phyloP scores from a whole-genome alignment of 306 rosid genomes.

The Boehmeria nivea region DNA sequence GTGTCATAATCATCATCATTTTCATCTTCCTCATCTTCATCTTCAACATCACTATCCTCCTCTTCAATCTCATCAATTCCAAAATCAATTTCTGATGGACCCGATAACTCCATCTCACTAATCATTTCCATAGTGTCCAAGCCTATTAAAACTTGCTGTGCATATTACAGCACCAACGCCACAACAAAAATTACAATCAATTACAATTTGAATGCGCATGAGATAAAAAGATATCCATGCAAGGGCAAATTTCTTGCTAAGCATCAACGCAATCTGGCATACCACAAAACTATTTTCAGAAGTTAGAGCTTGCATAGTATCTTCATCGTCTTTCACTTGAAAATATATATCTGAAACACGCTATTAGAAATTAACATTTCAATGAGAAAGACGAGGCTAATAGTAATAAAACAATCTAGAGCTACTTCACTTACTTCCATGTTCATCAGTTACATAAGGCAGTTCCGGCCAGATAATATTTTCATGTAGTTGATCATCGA shows the following conservation, averaged over 20 bases:
- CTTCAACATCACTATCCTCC: conserved; percentile 49
- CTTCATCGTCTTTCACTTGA: conserved; percentile 73
- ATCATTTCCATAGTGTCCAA: conserved; percentile 83
- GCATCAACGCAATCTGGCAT: conserved; percentile 23
- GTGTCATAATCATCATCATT: conserved; percentile 54
- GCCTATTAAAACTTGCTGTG: conserved; percentile 96
- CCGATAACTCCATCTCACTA: conserved; percentile 68
- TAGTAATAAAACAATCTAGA: conserved; percentile 20
- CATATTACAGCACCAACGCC: conserved; percentile 18
- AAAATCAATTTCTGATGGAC: conserved; percentile 77
- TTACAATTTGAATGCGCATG: background rate
- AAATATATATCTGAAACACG: conserved; percentile 73
- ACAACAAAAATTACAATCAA: conserved; percentile 3
- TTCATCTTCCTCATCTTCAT: conserved; percentile 36
- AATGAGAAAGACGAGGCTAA: conserved; percentile 17
- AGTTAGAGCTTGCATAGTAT: conserved; percentile 56
- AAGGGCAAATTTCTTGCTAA: background rate
- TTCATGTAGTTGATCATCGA: conserved; percentile 67
- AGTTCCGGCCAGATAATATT: conserved; percentile 87
- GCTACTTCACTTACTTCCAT: conserved; percentile 73
- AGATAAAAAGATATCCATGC: background rate
- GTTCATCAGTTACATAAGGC: conserved; percentile 90
- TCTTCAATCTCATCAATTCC: conserved; percentile 84
- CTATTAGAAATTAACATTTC: conserved; percentile 21
- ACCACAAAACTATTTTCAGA: conserved; percentile 90